Evolutionary conservation across 805 yeast species (phyloP), one percentile per base, ranked within the genome.

Genomic region (Starmerella bombi): DNA sequence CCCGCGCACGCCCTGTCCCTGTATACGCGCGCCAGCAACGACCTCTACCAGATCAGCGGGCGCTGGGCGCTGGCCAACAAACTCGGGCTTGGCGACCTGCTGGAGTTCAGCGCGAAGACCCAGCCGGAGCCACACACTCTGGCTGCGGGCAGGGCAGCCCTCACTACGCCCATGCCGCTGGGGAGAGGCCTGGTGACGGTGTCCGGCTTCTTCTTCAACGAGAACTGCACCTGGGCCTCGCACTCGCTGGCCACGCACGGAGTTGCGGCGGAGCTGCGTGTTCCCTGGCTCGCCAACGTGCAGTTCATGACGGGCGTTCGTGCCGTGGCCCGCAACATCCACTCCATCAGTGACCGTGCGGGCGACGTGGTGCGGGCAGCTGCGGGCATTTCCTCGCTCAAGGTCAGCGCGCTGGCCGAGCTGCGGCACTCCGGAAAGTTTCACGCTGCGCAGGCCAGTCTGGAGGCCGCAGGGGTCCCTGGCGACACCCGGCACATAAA

Each of bases 311-410:
- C 68, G 32, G 94, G 91, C n/a, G 55, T 79, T 14, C 66, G 75
- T 17, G 63, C 77, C 20, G 59, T 67, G 1, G 72, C 71, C 50
- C 69, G 91, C 51, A 66, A 71, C 19, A 61, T 79, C 15, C 64
- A 69, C 36, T 71, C 73, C 40, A 65, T 66, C 21, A 67, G 56
- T 35, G 56, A 55, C 17, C 50, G 68, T 22, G 80, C 82, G 4
- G 65, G 75, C 33, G 80, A 75, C 52, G 62, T 69, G 22, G 62
- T 75, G 20, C 74, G 88, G 34, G 67, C 72, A 8, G 69, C 67
- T 27, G 74, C 86, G 2, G 80, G 80, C 10, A 70, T 77, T 42
- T 35, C 41, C 32, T 61, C 53, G 12, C 44, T 71, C 46, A 86
- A 82, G 55, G 64, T 69, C 21, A 61, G 75, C 6, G 41, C 77